Percentiles rank a stretch among this genome's conserved stretches.
These are phyloP conservation scores for Tagetes erecta DNA, from an alignment of 129 eudicot genomes.

Conservation along the genomic window DNA sequence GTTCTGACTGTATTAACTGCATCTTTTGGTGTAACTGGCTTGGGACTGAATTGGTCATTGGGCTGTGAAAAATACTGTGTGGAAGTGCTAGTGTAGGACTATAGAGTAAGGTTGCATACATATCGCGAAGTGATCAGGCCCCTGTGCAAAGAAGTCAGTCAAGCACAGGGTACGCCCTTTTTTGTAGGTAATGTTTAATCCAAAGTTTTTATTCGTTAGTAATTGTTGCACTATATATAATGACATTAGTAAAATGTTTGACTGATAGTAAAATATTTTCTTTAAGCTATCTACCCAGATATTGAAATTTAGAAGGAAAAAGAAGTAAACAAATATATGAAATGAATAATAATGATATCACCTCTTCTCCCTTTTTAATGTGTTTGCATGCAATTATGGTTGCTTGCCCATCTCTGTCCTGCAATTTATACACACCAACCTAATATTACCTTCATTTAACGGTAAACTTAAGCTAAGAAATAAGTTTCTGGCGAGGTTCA, in stretches of 20 bases:
- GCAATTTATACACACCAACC: conserved; percentile 22
- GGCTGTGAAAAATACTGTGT: too few relatives aligned
- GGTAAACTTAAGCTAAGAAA: neutral
- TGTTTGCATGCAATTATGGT: conserved; percentile 61
- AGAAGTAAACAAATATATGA: neutral
- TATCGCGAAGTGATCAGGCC: too few relatives aligned
- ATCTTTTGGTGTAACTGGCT: too few relatives aligned
- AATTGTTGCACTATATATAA: neutral
- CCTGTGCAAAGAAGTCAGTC: too few relatives aligned
- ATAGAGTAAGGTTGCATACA: too few relatives aligned
- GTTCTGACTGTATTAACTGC: too few relatives aligned
- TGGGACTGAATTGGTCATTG: too few relatives aligned
- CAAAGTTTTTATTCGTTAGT: neutral
- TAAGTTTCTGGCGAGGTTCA: neutral
- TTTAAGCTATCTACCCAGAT: neutral
- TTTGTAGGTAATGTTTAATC: too few relatives aligned
- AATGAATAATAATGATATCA: conserved; percentile 19
- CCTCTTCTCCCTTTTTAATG: conserved; percentile 82
- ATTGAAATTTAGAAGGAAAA: neutral
- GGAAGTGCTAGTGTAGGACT: too few relatives aligned
- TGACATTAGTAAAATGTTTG: neutral
- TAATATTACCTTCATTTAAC: neutral
- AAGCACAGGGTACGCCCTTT: too few relatives aligned
- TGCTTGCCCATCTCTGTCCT: conserved; percentile 95
- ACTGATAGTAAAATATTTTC: neutral